Evolutionary conservation across 2,329 filamentous ascomycete genomes (phyloP).

Genomic region (Pseudodiploospora longispora): DNA sequence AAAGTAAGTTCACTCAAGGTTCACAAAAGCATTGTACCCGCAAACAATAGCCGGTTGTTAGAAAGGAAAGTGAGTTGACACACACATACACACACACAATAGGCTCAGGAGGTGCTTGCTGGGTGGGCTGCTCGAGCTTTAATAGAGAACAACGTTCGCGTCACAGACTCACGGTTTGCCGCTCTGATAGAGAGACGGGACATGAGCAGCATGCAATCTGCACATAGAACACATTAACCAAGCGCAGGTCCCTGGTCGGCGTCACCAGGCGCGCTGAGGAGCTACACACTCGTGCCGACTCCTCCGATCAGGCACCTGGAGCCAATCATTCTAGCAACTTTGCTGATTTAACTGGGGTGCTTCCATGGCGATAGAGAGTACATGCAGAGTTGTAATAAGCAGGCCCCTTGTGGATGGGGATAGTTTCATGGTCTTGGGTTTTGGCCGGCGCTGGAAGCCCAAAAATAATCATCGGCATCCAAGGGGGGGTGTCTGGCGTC

Average conservation of each 20-base stretch:
- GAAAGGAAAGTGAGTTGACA: neutral
- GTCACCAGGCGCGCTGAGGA: conserved; percentile 6
- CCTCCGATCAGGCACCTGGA: no score
- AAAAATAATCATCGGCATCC: neutral
- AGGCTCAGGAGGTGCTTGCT: conserved; percentile 3
- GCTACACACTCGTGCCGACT: neutral
- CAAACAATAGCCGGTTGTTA: neutral
- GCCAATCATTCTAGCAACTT: no score
- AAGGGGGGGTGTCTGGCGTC: no score
- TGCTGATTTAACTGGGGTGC: no score
- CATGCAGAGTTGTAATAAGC: no score
- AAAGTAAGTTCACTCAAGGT: neutral
- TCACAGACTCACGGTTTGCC: conserved; percentile 5
- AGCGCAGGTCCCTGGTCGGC: neutral
- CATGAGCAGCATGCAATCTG: neutral
- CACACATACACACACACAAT: neutral
- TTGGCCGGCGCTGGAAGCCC: conserved; percentile 1
- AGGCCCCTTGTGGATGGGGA: neutral
- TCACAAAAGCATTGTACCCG: neutral
- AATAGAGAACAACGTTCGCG: conserved; percentile 1
- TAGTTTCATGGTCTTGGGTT: conserved; percentile 6
- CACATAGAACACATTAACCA: neutral
- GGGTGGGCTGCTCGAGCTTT: neutral
- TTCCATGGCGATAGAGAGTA: no score
- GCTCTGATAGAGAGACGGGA: conserved; percentile 1